Evolutionary conservation across 768 basidiomycete species (phyloP).

Genomic region (Gloeostereum incarnatum): DNA sequence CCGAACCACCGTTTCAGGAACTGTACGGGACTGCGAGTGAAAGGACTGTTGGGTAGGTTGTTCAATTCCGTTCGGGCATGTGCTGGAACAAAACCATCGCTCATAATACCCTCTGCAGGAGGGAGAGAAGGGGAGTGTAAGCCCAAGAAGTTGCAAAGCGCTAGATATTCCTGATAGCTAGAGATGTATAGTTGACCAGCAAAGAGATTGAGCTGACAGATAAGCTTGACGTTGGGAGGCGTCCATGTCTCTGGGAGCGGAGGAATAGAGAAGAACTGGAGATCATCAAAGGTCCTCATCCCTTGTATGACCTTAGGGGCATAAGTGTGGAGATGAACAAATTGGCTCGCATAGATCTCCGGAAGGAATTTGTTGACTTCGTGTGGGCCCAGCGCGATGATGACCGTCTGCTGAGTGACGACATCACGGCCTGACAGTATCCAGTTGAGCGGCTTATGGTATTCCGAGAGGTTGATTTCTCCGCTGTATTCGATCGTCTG

Average conservation of each 20-base stretch:
- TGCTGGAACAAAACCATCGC: constrained; percentile 22
- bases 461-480: constrained; percentile 14
- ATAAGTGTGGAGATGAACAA: constrained; percentile 32
- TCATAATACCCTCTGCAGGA: constrained; percentile 10
- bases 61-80: constrained; percentile 9
- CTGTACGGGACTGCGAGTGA: constrained; percentile 24
- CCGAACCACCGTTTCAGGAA: constrained; percentile 23
- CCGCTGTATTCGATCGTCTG: constrained; percentile 16
- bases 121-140: constrained; percentile 16
- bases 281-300: constrained; percentile 26
- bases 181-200: constrained; percentile 35
- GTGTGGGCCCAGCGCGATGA: constrained; percentile 31
- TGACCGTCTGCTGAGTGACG: constrained; percentile 16
- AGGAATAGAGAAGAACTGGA: constrained; percentile 21
- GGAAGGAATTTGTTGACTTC: constrained; percentile 29
- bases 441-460: constrained; percentile 33
- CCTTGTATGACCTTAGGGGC: constrained; percentile 23
- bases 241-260: constrained; percentile 11
- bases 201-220: constrained; percentile 29
- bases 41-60: constrained; percentile 10
- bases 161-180: constrained; percentile 20
- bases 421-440: constrained; percentile 18
- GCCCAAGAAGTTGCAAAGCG: constrained; percentile 26
- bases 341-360: constrained; percentile 18
- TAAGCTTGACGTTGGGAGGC: constrained; percentile 8